Conservation (phyloP, 495 filamentous ascomycete genomes). For the Neurospora sp. region DNA sequence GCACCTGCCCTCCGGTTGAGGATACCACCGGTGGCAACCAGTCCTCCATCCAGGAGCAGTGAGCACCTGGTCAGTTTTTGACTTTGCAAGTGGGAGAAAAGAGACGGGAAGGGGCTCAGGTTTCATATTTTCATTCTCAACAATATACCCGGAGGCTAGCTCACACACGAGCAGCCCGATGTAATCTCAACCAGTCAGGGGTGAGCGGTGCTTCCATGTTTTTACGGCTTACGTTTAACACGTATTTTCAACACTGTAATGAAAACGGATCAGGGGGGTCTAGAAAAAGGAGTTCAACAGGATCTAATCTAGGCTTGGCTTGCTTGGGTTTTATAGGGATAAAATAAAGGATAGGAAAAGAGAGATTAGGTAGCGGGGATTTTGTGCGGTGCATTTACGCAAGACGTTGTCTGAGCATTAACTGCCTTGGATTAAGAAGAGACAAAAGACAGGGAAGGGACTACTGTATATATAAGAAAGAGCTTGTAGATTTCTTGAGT, state of each 20-base stretch:
- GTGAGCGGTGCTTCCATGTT: background rate
- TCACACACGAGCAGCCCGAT: background rate
- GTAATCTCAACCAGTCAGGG: background rate
- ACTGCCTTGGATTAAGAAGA: background rate
- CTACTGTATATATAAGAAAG: background rate
- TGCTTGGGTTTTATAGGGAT: background rate
- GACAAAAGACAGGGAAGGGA: background rate
- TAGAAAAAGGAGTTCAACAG: conserved; percentile 7
- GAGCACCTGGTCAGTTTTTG: background rate
- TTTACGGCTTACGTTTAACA: background rate
- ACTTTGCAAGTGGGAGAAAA: background rate
- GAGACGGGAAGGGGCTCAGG: background rate
- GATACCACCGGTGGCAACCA: conserved; percentile 32
- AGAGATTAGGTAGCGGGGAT: background rate
- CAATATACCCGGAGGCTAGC: background rate
- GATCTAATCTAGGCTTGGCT: background rate
- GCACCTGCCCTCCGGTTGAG: conserved; percentile 84
- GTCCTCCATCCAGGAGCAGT: conserved; percentile 14
- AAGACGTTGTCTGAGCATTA: background rate
- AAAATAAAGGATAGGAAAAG: background rate
- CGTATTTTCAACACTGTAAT: background rate
- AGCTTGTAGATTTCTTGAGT: background rate
- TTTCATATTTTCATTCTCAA: background rate
- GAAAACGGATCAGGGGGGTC: background rate
- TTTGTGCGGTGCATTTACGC: background rate